Evolutionary conservation across 768 basidiomycete species (phyloP).

Genomic region (Coprinopsis sp.): DNA sequence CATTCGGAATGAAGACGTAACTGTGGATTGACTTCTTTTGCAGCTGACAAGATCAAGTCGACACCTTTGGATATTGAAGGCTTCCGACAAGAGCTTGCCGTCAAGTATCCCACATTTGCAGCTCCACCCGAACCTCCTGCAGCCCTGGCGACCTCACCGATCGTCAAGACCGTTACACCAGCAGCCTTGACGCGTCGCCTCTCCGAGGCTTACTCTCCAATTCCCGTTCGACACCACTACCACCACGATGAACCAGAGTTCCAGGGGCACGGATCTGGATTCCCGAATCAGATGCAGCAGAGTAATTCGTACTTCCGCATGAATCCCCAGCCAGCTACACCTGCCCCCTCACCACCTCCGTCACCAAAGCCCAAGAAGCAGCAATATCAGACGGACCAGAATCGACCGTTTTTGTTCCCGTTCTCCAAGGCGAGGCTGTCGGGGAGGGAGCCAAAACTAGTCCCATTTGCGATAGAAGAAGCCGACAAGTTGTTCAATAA

Average conservation of each 20-base stretch:
- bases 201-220: constrained; percentile 88
- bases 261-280: constrained; percentile 33
- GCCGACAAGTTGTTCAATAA: constrained; percentile 86
- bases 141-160: constrained; percentile 29
- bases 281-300: constrained; percentile 10
- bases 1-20: background rate
- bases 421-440: constrained; percentile 72
- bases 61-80: constrained; percentile 86
- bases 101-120: constrained; percentile 94
- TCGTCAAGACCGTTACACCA: constrained; percentile 29
- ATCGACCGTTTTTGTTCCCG: constrained; percentile 89
- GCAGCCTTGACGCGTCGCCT: constrained; percentile 55
- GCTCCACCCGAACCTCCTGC: constrained; percentile 46
- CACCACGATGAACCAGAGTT: constrained; percentile 73
- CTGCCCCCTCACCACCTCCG: constrained; percentile 80
- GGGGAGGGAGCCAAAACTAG: constrained; percentile 59
- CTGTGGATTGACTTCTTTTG: background rate
- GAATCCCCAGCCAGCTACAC: constrained; percentile 73
- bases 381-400: constrained; percentile 97
- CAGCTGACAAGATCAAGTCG: constrained; percentile 75
- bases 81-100: constrained; percentile 85
- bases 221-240: constrained; percentile 91
- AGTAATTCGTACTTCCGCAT: constrained; percentile 28
- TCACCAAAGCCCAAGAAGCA: constrained; percentile 93
- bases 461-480: constrained; percentile 95